Conservation (phyloP, 192 early-diverging fungal species). For the Chytriomyces hyalinus region DNA sequence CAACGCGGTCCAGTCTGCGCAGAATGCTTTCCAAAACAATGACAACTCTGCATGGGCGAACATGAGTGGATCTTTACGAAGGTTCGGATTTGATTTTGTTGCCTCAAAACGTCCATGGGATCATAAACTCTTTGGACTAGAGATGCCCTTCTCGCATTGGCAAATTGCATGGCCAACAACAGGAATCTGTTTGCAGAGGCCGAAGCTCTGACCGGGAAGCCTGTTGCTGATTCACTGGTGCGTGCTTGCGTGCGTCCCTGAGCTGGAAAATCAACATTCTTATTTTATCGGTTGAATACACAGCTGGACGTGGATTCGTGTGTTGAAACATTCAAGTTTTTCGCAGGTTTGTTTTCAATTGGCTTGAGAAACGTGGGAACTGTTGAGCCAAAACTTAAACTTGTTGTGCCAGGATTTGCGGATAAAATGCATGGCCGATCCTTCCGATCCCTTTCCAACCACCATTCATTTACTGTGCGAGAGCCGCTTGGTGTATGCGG, state of each 20-base stretch:
- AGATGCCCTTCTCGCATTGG: conserved; percentile 31
- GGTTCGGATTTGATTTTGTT: not conserved
- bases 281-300: not conserved
- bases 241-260: not conserved
- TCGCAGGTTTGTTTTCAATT: not conserved
- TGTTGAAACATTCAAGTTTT: conserved; percentile 5
- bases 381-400: not conserved
- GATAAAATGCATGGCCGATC: conserved; percentile 13
- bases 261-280: not conserved
- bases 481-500: conserved; percentile 59
- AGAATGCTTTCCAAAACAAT: not conserved
- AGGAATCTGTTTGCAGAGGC: conserved; percentile 10
- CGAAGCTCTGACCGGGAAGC: conserved; percentile 36
- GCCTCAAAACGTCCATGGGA: no score
- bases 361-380: not conserved
- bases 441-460: not conserved
- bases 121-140: no score
- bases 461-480: conserved; percentile 52
- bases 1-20: not conserved
- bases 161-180: conserved; percentile 23
- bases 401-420: not conserved
- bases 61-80: not conserved
- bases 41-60: no score
- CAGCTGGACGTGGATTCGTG: conserved; percentile 34
- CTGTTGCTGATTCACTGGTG: conserved; percentile 16